Conservation (phyloP, 306 rosid genomes). For the Quercus cerris region DNA sequence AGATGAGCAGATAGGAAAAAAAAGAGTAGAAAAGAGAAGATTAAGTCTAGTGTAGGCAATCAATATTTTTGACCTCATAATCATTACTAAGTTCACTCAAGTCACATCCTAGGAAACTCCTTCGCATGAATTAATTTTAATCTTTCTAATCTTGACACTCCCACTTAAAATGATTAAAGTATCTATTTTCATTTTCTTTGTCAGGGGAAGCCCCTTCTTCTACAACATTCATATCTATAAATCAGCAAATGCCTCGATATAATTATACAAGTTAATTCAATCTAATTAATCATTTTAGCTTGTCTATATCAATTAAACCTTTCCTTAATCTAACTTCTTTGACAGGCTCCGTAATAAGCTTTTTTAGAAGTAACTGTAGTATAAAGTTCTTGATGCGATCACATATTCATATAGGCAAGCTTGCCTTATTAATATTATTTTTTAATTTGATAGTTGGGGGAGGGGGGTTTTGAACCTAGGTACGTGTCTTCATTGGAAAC, state of each 20-base stretch:
- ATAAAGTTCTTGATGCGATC: too few species aligned
- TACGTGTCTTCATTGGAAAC: too few species aligned
- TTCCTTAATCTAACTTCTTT: neutral
- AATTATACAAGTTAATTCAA: too few species aligned
- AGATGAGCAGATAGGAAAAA: neutral
- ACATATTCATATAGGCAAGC: too few species aligned
- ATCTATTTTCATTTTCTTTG: neutral
- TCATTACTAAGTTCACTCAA: neutral
- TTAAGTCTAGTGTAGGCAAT: neutral
- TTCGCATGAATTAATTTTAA: neutral
- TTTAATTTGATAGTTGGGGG: too few species aligned
- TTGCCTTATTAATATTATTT: too few species aligned
- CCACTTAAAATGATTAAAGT: neutral
- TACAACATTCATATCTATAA: neutral
- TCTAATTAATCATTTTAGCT: too few species aligned
- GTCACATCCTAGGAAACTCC: neutral
- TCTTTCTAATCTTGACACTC: neutral
- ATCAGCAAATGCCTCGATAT: neutral
- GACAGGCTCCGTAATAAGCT: neutral
- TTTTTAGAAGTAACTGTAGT: neutral
- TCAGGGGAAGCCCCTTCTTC: neutral
- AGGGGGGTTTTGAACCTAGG: too few species aligned
- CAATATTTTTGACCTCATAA: neutral
- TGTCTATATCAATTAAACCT: too few species aligned
- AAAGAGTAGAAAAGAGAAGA: neutral